A percentile compares a stretch with the other conserved stretches of the same genome.
phyloP scores from a whole-genome alignment of 164 flowering plant genomes.

The Tetrastigma voinierianum region DNA sequence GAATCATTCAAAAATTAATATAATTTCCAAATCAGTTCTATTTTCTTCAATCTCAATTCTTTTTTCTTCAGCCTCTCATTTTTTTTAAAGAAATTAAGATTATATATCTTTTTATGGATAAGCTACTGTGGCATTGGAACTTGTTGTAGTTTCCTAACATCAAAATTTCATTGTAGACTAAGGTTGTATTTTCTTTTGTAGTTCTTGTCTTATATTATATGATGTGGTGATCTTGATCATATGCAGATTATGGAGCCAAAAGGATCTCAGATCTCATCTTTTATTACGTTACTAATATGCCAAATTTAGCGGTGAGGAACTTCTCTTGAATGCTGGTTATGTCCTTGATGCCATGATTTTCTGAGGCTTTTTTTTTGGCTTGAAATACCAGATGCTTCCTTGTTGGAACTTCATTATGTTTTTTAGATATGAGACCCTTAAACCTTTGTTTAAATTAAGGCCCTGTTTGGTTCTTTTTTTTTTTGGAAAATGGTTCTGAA shows the following conservation, averaged over 20 bases:
- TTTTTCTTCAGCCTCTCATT: too few species aligned
- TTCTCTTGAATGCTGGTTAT: slow-evolving; percentile 57
- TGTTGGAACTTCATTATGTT: background rate
- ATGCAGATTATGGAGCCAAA: slow-evolving; percentile 53
- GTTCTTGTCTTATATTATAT: background rate
- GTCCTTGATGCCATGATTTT: slow-evolving; percentile 21
- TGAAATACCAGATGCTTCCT: slow-evolving; percentile 11
- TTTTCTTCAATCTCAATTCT: too few species aligned
- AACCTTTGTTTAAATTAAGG: background rate
- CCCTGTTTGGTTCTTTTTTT: background rate
- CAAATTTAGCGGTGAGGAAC: slow-evolving; percentile 85
- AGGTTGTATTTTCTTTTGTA: background rate
- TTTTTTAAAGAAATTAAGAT: background rate
- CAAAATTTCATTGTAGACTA: background rate
- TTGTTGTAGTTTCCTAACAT: background rate
- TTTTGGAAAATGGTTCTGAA: too few species aligned
- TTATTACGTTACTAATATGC: slow-evolving; percentile 47
- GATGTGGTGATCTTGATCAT: slow-evolving; percentile 7
- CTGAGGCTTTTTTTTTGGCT: slow-evolving; percentile 15
- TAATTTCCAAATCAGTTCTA: too few species aligned
- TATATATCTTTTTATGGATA: background rate
- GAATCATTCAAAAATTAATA: too few species aligned
- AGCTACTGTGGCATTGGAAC: background rate
- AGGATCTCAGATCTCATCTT: slow-evolving; percentile 54
- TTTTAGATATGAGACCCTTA: background rate